Evolutionary conservation across 192 early-diverging fungal genomes (phyloP), one percentile per base, ranked within the genome.

Genomic region (Linnemannia schmuckeri): DNA sequence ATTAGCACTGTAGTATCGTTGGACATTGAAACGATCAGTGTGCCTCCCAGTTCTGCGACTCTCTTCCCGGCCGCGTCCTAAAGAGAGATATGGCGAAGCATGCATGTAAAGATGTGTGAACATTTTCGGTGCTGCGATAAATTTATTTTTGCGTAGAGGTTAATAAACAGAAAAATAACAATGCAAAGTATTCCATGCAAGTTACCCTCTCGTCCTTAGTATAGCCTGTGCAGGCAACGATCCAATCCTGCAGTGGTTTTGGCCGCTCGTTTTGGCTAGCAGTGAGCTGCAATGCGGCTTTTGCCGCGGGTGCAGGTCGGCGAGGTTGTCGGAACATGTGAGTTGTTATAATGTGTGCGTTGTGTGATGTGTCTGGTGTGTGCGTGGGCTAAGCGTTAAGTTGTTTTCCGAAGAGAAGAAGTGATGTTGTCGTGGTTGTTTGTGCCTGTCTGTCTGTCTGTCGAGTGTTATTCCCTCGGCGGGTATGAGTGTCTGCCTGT

Each of bases 1-100:
- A 87, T 49, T 44, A 87, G 44, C 35, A 81, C 79, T 20, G 79
- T 81, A 10, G 75, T 77, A 35, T 78, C 76, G 10, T 69, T 54
- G 18, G 80, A 71, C 37, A 87, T 49, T 12, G 77, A 72, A 4
- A 61, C 70, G 0, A 38, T 81, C 7, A 81, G 40, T 15, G 69
- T 40, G 33, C 85, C 85, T 2, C 85, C 85, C 42, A 87, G 18
- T 1, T 38, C 85, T 15, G 18, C 17, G 30, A 87, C 42, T 30
- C 66, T 81, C 57, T 47, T 73, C 1, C 46, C 42, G 46, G 77
- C 68, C 12, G 46, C 72, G 12, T 70, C 76, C 79, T 87, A 81
- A 3, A 35, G 38, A 40, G 8, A 15, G 52, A 57, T 33, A 70
- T 66, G 13, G 30, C 15, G 27, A 41, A 52, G 30, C 49, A 47